Evolutionary conservation across 2,329 filamentous ascomycete species (phyloP), one percentile per base, ranked within the genome.

Genomic region (Talaromyces islandicus): DNA sequence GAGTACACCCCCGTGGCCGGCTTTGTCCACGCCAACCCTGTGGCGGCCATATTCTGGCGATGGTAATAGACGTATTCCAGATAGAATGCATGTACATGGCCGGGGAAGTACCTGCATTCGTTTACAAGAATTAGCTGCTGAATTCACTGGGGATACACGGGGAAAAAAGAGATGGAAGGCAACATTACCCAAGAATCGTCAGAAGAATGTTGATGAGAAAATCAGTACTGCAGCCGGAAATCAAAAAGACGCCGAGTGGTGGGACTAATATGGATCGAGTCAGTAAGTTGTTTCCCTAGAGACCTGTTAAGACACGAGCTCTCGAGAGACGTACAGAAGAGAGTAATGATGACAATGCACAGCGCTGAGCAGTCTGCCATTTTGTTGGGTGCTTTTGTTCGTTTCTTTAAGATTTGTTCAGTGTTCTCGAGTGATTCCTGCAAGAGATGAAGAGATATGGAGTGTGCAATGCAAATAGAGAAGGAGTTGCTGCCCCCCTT

Each of bases 61-160:
- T 90, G 85, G 73, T 88, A 93, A 78, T 92, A 96, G 63, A 95
- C 80, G 72, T 92, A 95, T 75, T 92, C 86, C 63, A 91, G 66
- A 72, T 92, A 94, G 73, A 92, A 92, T 50, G 89, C 89, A 71
- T 92, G 87, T 48, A 93, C 83, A 66, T 91, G 87, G 7, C 90
- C 91, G 0, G 90, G 90, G 56, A 94, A 75, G 72, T 88, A 90
- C n/a, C 85, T 85, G 61, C 11, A 30, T 24, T 24, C 14, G 6
- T 38, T 17, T 5, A 38, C 14, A 38, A 38, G 6, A 7, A 19
- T 53, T 25, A 48, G 32, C 25, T 9, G 17, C 27, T 24, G n/a
- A 9, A 10, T 54, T 4, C n/a, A 32, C 24, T 0, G 7, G 3
- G 25, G 50, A 53, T 7, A 53, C 24, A n/a, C n/a, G n/a, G 17